Percentiles rank a stretch among this genome's conserved stretches.
Conservation (phyloP, 192 early-diverging fungal genomes). For the Coemansia nantahalensis region DNA sequence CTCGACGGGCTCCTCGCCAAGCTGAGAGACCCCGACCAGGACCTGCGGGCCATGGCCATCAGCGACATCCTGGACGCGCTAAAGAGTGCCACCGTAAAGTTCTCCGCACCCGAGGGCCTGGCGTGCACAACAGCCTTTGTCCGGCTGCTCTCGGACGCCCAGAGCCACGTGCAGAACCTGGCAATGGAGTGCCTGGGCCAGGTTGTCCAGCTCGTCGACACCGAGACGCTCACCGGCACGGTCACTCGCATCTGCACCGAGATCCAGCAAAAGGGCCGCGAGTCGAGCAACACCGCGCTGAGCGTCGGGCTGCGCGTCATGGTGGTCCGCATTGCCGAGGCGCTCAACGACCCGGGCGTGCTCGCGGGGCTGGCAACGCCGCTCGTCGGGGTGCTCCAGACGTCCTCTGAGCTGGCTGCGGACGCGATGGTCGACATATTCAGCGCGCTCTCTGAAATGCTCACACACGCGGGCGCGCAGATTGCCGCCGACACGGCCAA, state of each 20-base stretch:
- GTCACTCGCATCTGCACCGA: slow-evolving; percentile 21
- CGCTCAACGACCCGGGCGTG: slow-evolving; percentile 13
- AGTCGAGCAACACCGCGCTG: slow-evolving; percentile 17
- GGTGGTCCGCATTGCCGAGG: slow-evolving; percentile 20
- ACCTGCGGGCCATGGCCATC: slow-evolving; percentile 41
- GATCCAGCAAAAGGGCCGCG: slow-evolving; percentile 7
- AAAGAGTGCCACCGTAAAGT: not conserved
- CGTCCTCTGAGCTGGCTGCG: slow-evolving; percentile 7
- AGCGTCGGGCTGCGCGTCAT: slow-evolving; percentile 38
- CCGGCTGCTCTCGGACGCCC: slow-evolving; percentile 21
- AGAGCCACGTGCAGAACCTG: slow-evolving; percentile 50
- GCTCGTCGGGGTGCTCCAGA: slow-evolving; percentile 20
- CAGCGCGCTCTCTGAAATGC: slow-evolving; percentile 26
- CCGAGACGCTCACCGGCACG: slow-evolving; percentile 8
- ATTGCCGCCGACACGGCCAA: slow-evolving; percentile 17
- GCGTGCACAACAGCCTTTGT: slow-evolving; percentile 21
- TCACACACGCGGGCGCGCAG: slow-evolving; percentile 24
- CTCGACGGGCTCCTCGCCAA: slow-evolving; percentile 3
- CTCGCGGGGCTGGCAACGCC: slow-evolving; percentile 30
- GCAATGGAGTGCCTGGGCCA: slow-evolving; percentile 42
- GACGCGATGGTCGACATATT: slow-evolving; percentile 41
- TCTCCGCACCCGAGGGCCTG: slow-evolving; percentile 26
- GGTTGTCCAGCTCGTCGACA: slow-evolving; percentile 21
- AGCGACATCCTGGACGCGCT: slow-evolving; percentile 30
- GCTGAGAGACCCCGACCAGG: slow-evolving; percentile 33